phyloP scores from a whole-genome alignment of 169 alveolate genomes.

The Plasmodium blacklocki region DNA sequence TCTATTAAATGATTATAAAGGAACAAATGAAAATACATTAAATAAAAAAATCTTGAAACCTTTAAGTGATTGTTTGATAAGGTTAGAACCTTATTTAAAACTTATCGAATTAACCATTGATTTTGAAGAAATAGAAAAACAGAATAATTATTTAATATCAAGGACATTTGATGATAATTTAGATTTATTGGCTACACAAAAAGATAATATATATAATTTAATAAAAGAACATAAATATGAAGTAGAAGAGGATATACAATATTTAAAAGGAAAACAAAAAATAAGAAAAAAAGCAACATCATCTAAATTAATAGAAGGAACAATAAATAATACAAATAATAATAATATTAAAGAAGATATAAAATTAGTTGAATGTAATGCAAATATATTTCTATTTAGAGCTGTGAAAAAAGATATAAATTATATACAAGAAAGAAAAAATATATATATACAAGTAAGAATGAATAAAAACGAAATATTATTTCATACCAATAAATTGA shows the following conservation, averaged over 20 bases:
- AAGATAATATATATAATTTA: slow-evolving; percentile 53
- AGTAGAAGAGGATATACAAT: slow-evolving; percentile 88
- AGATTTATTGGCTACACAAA: slow-evolving; percentile 47
- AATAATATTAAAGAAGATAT: slow-evolving; percentile 78
- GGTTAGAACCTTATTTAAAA: slow-evolving; percentile 88
- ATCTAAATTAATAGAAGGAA: slow-evolving; percentile 74
- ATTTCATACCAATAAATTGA: slow-evolving; percentile 89
- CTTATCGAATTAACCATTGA: slow-evolving; percentile 94
- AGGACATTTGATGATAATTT: slow-evolving; percentile 89
- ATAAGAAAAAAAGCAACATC: slow-evolving; percentile 46
- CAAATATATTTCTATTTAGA: slow-evolving; percentile 89
- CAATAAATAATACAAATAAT: slow-evolving; percentile 59
- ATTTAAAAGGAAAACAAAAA: slow-evolving; percentile 81
- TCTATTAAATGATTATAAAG: slow-evolving; percentile 78
- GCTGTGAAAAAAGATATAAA: slow-evolving; percentile 89
- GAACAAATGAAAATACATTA: slow-evolving; percentile 78
- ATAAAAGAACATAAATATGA: slow-evolving; percentile 83
- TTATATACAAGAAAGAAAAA: slow-evolving; percentile 76
- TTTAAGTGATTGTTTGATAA: slow-evolving; percentile 82
- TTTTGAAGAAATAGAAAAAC: slow-evolving; percentile 90
- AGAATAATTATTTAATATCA: slow-evolving; percentile 88
- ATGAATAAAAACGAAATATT: slow-evolving; percentile 90
- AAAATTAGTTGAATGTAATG: slow-evolving; percentile 86
- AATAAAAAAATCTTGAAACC: slow-evolving; percentile 81
- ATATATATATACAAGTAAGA: slow-evolving; percentile 83